Evolutionary conservation across 139 green algal species (phyloP).

Genomic region (Microglena sp.): DNA sequence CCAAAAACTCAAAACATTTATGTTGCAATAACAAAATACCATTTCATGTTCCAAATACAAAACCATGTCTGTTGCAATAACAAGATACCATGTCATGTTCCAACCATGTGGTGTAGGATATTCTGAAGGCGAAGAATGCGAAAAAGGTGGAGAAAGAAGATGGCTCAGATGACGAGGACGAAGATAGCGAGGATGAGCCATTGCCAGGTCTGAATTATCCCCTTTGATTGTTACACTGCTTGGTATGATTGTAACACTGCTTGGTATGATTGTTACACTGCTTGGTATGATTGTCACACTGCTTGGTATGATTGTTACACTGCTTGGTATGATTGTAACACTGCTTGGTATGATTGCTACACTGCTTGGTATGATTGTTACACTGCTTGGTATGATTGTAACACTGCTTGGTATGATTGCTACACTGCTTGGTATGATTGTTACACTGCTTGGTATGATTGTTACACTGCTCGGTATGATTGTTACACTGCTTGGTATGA

Average conservation of each 20-base stretch:
- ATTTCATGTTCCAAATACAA: not conserved
- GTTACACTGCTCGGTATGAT: no score
- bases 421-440: no score
- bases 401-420: no score
- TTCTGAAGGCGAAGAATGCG: slow-evolving; percentile 14
- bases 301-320: not conserved
- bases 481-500: no score
- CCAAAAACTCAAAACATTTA: no score
- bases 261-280: not conserved
- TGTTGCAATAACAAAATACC: not conserved
- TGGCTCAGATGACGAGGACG: slow-evolving; percentile 19
- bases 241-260: not conserved
- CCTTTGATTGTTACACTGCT: not conserved
- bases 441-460: no score
- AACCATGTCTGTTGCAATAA: not conserved
- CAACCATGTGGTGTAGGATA: not conserved
- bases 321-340: no score
- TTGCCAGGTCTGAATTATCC: slow-evolving; percentile 25
- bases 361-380: not conserved
- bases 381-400: no score
- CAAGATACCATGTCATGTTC: not conserved
- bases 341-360: no score
- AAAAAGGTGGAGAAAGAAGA: slow-evolving; percentile 5
- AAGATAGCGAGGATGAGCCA: slow-evolving; percentile 18
- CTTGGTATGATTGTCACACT: not conserved